Conservation (phyloP, 768 basidiomycete species). For the Naganishia antarctica region DNA sequence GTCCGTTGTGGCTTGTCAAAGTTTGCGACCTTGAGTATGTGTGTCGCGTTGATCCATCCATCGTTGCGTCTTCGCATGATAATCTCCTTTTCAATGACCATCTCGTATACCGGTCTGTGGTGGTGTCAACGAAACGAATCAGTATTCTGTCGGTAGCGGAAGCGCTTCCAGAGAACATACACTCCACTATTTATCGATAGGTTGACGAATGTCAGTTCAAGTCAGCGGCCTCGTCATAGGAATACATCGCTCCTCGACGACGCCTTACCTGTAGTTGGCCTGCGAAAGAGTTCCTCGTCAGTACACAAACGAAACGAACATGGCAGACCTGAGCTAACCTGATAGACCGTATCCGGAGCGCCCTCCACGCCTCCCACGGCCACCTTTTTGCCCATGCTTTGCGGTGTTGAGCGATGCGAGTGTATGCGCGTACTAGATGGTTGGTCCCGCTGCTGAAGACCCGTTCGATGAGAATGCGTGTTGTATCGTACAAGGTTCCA, state of each 20-base stretch:
- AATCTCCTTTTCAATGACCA: conserved; percentile 59
- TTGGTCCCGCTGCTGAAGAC: no score
- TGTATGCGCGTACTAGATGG: not conserved
- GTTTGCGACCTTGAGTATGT: conserved; percentile 93
- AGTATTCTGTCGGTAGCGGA: not conserved
- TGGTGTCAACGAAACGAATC: not conserved
- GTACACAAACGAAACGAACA: not conserved
- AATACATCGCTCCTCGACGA: no score
- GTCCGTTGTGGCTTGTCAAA: conserved; percentile 99
- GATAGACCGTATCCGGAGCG: conserved; percentile 28
- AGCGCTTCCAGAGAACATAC: conserved; percentile 33
- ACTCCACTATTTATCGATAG: conserved; percentile 49
- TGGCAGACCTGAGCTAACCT: conserved; percentile 21
- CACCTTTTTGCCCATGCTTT: conserved; percentile 26
- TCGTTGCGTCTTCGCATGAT: conserved; percentile 96
- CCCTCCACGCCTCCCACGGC: conserved; percentile 25
- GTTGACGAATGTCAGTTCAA: no score
- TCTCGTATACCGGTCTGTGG: conserved; percentile 46
- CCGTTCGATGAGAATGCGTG: no score
- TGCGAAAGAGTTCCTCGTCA: not conserved
- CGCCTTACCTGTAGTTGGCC: conserved; percentile 27
- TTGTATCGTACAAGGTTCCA: no score
- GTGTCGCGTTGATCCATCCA: conserved; percentile 96
- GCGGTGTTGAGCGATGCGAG: not conserved
- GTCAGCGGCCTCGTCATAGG: no score